Evolutionary conservation across 2,329 filamentous ascomycete genomes (phyloP), one percentile per base, ranked within the genome.

Genomic region (Catunica adiposa): DNA sequence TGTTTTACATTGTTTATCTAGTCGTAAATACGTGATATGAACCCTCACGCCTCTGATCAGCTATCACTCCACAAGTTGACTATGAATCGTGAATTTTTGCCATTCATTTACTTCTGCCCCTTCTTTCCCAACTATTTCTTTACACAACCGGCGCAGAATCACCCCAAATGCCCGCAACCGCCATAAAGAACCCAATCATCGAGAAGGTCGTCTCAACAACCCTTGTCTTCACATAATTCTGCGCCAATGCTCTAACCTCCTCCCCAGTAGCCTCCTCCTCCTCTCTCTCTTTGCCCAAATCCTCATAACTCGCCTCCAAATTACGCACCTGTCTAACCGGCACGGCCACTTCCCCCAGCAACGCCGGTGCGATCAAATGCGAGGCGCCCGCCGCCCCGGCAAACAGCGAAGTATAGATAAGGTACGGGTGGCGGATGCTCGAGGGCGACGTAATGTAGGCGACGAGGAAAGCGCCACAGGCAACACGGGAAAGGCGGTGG

Each of bases 341-440:
- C 60, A 47, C 62, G 57, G 55, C 63, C 59, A 54, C 63, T 60
- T 63, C 68, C 34, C 60, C 58, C 47, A 69, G 67, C 59, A 74
- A 62, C 58, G 68, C 68, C 1, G 76, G 73, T 15, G 75, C 68
- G 42, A 79, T 63, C 23, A 68, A 66, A 56, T 76, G 73, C 44
- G 72, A 73, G 47, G 78, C 71, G 22, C 76, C 75, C 47, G 85
- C 79, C 40, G 85, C 71, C 40, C 76, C 72, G 46, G 82, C 78
- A 57, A 89, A 76, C 25, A 88, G 69, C 2, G 82, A 81, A 14
- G 87, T 88, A 80, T 92, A 96, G 58, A 96, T 69, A 25, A 96
- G 80, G 66, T 95, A 97, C 0, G 90, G 90, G 66, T 97, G 90
- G 65, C 84, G 82, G 62, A 79, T 76, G 56, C 81, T 77, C 25